Conservation (phyloP, 1,284 basidiomycete genomes). For the Irpex sp. region DNA sequence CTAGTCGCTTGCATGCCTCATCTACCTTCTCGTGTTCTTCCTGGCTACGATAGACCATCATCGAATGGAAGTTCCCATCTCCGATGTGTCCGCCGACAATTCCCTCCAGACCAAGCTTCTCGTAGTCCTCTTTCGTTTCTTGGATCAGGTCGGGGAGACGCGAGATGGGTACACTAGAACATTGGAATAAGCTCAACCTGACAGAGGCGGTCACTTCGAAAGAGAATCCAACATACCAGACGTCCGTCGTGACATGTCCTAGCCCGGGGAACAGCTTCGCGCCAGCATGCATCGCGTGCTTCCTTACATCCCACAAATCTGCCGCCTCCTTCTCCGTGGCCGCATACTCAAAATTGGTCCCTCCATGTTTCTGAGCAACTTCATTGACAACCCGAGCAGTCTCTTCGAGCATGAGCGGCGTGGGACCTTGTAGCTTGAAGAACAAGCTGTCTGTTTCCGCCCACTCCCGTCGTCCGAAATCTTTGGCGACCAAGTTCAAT, state of each 20-base stretch:
- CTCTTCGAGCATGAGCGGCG: slow-evolving; percentile 56
- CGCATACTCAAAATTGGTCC: slow-evolving; percentile 70
- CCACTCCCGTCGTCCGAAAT: slow-evolving; percentile 39
- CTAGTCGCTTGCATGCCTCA: slow-evolving; percentile 61
- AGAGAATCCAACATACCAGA: slow-evolving; percentile 55
- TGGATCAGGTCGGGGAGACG: slow-evolving; percentile 72
- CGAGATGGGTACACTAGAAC: slow-evolving; percentile 76
- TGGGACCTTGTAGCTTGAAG: slow-evolving; percentile 84
- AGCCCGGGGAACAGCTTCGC: slow-evolving; percentile 44
- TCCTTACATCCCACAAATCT: slow-evolving; percentile 83
- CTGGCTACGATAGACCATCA: slow-evolving; percentile 59
- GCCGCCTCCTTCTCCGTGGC: slow-evolving; percentile 64
- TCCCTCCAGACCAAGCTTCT: slow-evolving; percentile 54
- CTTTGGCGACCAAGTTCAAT: slow-evolving; percentile 62
- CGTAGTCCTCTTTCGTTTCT: slow-evolving; percentile 73
- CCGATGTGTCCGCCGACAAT: slow-evolving; percentile 81
- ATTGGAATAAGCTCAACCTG: neutral
- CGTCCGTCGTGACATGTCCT: slow-evolving; percentile 74
- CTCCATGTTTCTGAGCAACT: slow-evolving; percentile 64
- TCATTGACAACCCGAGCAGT: slow-evolving; percentile 56
- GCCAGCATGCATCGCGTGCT: slow-evolving; percentile 76
- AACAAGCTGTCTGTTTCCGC: slow-evolving; percentile 75
- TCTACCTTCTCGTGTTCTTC: slow-evolving; percentile 51
- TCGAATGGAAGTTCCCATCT: slow-evolving; percentile 68
- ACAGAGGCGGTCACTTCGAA: neutral